Conservation (phyloP, 2,329 filamentous ascomycete species). For the Cercospora zeina region DNA sequence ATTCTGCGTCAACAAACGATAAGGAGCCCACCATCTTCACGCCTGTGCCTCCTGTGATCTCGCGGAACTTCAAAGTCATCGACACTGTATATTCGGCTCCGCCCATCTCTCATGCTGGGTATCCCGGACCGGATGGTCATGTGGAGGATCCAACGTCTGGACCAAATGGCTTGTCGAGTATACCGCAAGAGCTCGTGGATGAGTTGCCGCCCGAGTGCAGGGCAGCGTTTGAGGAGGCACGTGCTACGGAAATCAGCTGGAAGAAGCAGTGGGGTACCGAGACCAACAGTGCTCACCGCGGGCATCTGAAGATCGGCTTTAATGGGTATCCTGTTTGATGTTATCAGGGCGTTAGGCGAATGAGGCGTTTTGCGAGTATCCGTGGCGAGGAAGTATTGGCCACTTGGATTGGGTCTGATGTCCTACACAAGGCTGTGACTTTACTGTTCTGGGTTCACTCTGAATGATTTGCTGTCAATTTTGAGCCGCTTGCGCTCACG, state of each 20-base stretch:
- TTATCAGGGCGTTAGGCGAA: slow-evolving; percentile 42
- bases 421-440: slow-evolving; percentile 14
- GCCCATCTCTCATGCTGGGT: slow-evolving; percentile 57
- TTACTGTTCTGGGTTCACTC: slow-evolving; percentile 15
- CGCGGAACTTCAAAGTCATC: slow-evolving; percentile 63
- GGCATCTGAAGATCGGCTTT: slow-evolving; percentile 51
- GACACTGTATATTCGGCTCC: slow-evolving; percentile 63
- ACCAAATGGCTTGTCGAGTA: slow-evolving; percentile 59
- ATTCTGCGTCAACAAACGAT: slow-evolving; percentile 25
- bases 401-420: slow-evolving; percentile 14
- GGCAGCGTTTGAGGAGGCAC: slow-evolving; percentile 68
- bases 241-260: slow-evolving; percentile 68
- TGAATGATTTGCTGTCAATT: neutral
- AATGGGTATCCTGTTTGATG: slow-evolving; percentile 52
- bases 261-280: slow-evolving; percentile 74
- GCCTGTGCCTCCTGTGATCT: slow-evolving; percentile 57
- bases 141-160: slow-evolving; percentile 49
- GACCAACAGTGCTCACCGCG: slow-evolving; percentile 53
- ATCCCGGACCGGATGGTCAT: slow-evolving; percentile 60
- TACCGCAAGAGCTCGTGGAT: slow-evolving; percentile 65
- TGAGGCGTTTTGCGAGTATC: slow-evolving; percentile 32
- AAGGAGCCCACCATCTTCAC: slow-evolving; percentile 49
- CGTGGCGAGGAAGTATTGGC: slow-evolving; percentile 1
- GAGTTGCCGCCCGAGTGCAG: slow-evolving; percentile 70
- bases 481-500: neutral